Base-by-base conservation (phyloP, 108 stramenopile genomes). In the Pseudonitzschia delicatissima region DNA sequence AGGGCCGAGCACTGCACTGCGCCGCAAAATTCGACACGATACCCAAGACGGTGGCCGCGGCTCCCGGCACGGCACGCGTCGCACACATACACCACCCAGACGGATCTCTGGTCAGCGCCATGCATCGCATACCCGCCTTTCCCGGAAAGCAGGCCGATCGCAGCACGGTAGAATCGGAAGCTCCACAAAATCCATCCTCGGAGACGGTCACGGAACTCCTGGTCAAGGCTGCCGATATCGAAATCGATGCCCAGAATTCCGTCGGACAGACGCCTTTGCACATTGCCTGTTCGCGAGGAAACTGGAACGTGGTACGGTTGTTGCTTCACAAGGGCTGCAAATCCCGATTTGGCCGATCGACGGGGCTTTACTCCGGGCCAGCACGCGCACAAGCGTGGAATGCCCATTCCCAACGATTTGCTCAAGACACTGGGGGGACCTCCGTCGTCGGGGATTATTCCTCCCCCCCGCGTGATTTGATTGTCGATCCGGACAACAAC, bases 261-360 rank as follows among this genome's bases (percentile, higher is more conserved):
- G 76, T 90, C 18, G 93, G 93, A 11, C 78, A 87, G 45, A 88
- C 90, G 7, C 85, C 93, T 17, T 72, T 94, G 34, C 93, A 94
- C 71, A 66, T 91, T 45, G 93, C 90, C 17, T 86, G 87, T 23
- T 45, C 71, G 9, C 60, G 86, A 44, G 93, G 90, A 0, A 94
- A 94, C 63, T 94, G 93, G 93, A 70, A 80, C 44, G 90, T 81
- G 0, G 93, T 73, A 13, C 71, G 92, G 21, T 66, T 91, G 27
- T 57, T 95, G 60, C 60, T 95, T 3, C 57, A 80, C 32, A 84
- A 80, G 2, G 88, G 85, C n/a, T 28, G 91, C 90, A 18, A 71
- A 78, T 55, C 59, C 80, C 32, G 55, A 79, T 27, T 62, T 79
- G 49, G 71, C 76, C 8, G 91, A 95, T 73, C 79, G 84, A 26